A percentile compares a stretch with the other conserved stretches of the same genome.
Conservation (phyloP, 495 filamentous ascomycete species). For the Hyaloscypha hepaticicola region DNA sequence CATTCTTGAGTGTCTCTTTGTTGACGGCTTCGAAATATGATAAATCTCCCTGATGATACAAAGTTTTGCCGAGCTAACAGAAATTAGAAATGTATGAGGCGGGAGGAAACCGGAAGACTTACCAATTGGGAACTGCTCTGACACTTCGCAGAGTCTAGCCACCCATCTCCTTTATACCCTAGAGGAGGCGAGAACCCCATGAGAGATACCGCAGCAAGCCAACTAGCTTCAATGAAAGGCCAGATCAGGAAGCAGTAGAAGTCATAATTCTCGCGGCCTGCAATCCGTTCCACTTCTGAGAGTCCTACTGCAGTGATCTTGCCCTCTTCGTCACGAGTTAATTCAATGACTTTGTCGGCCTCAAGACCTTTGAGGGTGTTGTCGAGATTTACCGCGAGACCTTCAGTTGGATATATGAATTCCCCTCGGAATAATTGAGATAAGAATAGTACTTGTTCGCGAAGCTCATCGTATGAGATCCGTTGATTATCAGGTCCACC, state of each 20-base stretch:
- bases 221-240: conserved; percentile 93
- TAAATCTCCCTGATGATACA: conserved; percentile 96
- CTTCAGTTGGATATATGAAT: conserved; percentile 92
- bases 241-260: conserved; percentile 98
- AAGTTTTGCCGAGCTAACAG: conserved; percentile 81
- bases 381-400: conserved; percentile 73
- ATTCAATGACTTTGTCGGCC: conserved; percentile 72
- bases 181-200: conserved; percentile 79
- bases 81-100: conserved; percentile 28
- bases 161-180: conserved; percentile 58
- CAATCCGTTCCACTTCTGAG: conserved; percentile 68
- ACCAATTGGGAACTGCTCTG: conserved; percentile 84
- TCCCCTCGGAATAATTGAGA: conserved; percentile 92
- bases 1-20: conserved; percentile 93
- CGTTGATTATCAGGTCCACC: conserved; percentile 78
- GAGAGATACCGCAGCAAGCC: conserved; percentile 85
- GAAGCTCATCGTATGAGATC: conserved; percentile 68
- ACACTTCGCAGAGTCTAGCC: conserved; percentile 74
- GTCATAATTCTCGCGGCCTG: conserved; percentile 89
- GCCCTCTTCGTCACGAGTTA: conserved; percentile 56
- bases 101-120: conserved; percentile 32
- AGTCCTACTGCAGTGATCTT: conserved; percentile 66
- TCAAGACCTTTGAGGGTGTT: conserved; percentile 76
- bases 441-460: conserved; percentile 80
- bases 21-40: conserved; percentile 98